Evolutionary conservation across 2,329 filamentous ascomycete genomes (phyloP), one percentile per base, ranked within the genome.

Genomic region (Penicillium oxalicum): DNA sequence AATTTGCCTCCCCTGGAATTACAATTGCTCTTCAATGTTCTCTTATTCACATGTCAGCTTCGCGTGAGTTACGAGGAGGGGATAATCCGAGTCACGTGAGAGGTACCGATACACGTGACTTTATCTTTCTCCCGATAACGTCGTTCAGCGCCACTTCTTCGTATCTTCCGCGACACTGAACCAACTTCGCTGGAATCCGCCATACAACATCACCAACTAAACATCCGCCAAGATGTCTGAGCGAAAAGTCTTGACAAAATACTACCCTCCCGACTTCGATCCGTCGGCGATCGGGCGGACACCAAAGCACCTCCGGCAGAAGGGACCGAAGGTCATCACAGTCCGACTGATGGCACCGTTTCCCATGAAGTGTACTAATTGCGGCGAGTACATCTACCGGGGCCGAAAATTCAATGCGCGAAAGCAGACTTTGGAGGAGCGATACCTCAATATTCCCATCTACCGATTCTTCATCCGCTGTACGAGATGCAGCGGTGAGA

Each of bases 391-490:
- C 74, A 93, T 95, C 63, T 91, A 94, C 77, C 88, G 89, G 60
- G 91, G 91, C 0, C 82, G 91, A 52, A 97, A 96, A 64, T 97
- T 97, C 78, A 97, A 97, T 71, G 86, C 89, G 2, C 80, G 88
- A 33, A 98, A 98, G 65, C 90, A 96, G 65, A 95, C 87, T 0
- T 89, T 88, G 0, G 87, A 93, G 18, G 87, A 96, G 61, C 87
- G 86, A 58, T 98, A 98, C 73, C 82, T 95, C 40, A 81, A 81
- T 43, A 94, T 97, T 53, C 82, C 88, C 52, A 90, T 95, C 55
- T 93, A 85, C 72, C 82, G 86, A 28, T 96, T 97, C 75, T 93
- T 91, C 71, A 94, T 91, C 61, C 80, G 88, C 6, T 96, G 91
- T 71, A 95, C 91, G 32, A 75, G 89, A 41, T 96, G 91, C 71